These are phyloP conservation scores for Setomelanomma holmii DNA, from an alignment of 2,329 filamentous ascomycete genomes.

Conservation along the genomic window DNA sequence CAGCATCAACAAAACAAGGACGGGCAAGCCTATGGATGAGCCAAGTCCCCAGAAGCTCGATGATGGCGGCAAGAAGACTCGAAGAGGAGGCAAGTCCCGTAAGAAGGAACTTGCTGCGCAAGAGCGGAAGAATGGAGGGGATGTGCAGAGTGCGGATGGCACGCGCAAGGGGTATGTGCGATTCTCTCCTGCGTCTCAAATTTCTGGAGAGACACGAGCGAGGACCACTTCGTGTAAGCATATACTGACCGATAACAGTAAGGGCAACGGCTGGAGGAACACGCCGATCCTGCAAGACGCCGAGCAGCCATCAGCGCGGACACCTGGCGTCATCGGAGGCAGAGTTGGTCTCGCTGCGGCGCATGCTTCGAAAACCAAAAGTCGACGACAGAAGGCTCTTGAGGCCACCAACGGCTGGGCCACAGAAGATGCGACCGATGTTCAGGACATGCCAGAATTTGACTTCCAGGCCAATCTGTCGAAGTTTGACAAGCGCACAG, in stretches of 20 bases:
- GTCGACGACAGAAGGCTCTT: conserved; percentile 57
- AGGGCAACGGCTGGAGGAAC: conserved; percentile 71
- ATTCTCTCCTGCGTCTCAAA: conserved; percentile 28
- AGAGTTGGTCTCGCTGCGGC: conserved; percentile 47
- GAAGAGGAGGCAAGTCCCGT: conserved; percentile 53
- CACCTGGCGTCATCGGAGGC: conserved; percentile 48
- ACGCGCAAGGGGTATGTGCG: conserved; percentile 42
- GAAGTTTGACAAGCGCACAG: conserved; percentile 90
- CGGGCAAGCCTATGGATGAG: conserved; percentile 51
- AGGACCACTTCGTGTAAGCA: background rate
- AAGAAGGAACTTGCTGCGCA: conserved; percentile 55
- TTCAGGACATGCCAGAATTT: conserved; percentile 91
- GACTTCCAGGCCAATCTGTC: conserved; percentile 89
- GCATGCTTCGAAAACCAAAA: conserved; percentile 49
- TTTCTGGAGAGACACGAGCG: conserved; percentile 4
- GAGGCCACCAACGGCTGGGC: conserved; percentile 84
- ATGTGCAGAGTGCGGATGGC: conserved; percentile 35
- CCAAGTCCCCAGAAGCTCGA: conserved; percentile 38
- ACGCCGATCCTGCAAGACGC: conserved; percentile 71
- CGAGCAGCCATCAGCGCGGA: conserved; percentile 49
- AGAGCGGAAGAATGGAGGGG: conserved; percentile 43
- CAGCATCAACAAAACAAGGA: conserved; percentile 50
- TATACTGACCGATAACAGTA: conserved; percentile 42
- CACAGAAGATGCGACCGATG: conserved; percentile 93
- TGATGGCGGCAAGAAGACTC: conserved; percentile 55